These are phyloP conservation scores for Cryptococcus floricola DNA, from an alignment of 1,284 basidiomycete species.

Conservation along the genomic window DNA sequence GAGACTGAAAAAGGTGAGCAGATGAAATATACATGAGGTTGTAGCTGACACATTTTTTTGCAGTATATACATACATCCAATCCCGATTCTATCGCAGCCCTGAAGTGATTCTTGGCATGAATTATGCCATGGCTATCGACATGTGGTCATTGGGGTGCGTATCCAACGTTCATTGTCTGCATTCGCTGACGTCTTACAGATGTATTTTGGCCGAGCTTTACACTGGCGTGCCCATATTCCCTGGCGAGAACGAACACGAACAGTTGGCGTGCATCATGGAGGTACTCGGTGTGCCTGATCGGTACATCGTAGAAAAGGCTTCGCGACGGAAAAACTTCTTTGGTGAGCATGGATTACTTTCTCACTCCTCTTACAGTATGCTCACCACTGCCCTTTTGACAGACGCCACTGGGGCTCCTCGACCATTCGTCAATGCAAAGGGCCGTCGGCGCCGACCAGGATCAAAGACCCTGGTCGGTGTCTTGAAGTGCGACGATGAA, in stretches of 20 bases:
- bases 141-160: conserved; percentile 87
- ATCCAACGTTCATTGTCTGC: no score
- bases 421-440: conserved; percentile 94
- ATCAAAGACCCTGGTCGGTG: conserved; percentile 81
- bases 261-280: conserved; percentile 99
- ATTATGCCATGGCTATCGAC: conserved; percentile 91
- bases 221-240: conserved; percentile 99
- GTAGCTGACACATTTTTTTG: conserved; percentile 4
- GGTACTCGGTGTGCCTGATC: conserved; percentile 90
- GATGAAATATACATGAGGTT: neutral
- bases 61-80: conserved; percentile 99
- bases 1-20: conserved; percentile 94
- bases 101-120: conserved; percentile 93
- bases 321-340: conserved; percentile 95
- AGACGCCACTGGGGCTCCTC: conserved; percentile 89
- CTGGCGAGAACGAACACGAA: conserved; percentile 99
- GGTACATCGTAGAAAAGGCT: conserved; percentile 89
- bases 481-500: conserved; percentile 75
- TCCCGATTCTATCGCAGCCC: conserved; percentile 97
- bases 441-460: conserved; percentile 86
- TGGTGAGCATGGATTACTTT: conserved; percentile 57
- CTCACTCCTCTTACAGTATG: neutral
- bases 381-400: conserved; percentile 1
- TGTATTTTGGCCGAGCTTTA: conserved; percentile 97
- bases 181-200: conserved; percentile 7